Evolutionary conservation across 805 yeast genomes (phyloP), one percentile per base, ranked within the genome.

Genomic region (Debaryomyces prosopidis): DNA sequence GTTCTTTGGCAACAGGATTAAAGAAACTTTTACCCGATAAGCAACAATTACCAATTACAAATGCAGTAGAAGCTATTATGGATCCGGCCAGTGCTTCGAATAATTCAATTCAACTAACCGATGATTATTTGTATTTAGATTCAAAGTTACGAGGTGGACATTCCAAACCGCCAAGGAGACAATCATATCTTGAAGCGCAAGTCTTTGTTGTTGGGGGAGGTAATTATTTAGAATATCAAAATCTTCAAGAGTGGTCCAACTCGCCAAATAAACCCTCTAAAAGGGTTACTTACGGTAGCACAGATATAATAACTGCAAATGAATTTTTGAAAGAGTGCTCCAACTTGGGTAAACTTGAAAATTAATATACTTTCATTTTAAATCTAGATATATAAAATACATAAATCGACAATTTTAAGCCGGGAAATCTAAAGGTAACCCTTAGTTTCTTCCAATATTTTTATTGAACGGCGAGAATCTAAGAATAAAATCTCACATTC

Each of bases 201-300:
- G 96, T 94, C 16, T 94, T 94, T 64, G 89, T 91, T 42, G 91
- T 94, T 45, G 99, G 99, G 19, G 99, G 99, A 30, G 98, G 98
- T 39, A 91, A 89, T 65, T 94, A 90, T 62, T 70, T 88, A 50
- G 99, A 94, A 69, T 94, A 92, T 62, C 95, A 91, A 48, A 92
- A 92, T 59, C 77, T 94, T 59, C 96, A 89, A 65, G 96, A 91
- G 64, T 91, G 96, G 95, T 80, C 82, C 0, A 46, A 43, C 19
- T 59, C 53, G 38, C 71, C 74, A 34, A 66, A 59, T 42, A 63
- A 58, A 45, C 48, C 56, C 4, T 48, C 60, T 7, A 85, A 81
- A 60, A 71, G 73, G 30, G 87, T 94, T 27, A 80, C 87, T 17
- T 92, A 94, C 63, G 99, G 99, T 20, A 82, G 95, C 56, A 89